Evolutionary conservation across 495 filamentous ascomycete genomes (phyloP), one percentile per base, ranked within the genome.

Genomic region (Aspergillus cavernicola): DNA sequence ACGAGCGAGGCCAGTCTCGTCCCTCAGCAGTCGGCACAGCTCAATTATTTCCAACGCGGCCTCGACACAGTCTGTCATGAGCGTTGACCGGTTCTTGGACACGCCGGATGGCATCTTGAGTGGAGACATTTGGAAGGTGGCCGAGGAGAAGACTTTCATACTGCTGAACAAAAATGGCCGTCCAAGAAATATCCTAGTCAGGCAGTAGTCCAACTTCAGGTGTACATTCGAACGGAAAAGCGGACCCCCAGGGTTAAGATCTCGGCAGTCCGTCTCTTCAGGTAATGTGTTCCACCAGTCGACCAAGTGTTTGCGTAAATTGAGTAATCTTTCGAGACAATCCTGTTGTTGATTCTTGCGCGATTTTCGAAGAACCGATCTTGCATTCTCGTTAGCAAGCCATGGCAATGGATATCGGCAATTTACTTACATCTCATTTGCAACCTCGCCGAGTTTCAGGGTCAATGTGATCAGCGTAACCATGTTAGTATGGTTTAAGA

Each of bases 231-330:
- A 66, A 13, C 76, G 67, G 51, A 77, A 75, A 2, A 72, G 57
- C 11, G 71, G 66, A 11, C 71, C 68, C 8, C 50, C 36, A 2
- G 74, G 67, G 37, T 67, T 72, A 20, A 75, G 58, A 29, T 76
- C 71, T 29, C 68, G 63, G 43, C 72, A 74, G 31, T 65, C 61
- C 1, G 66, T 71, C 45, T 77, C 73, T 49, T 73, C 69, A 11
- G 75, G 74, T 6, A 79, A 53, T n/a, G 67, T 70, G 2, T 67
- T 60, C 76, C 76, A 79, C 76, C 76, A 79, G 39, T 75, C 68
- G 15, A 76, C 58, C 2, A 79, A 62, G 24, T 69, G 53, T 47
- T 74, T 73, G 10, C 74, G 65, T 18, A 76, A 55, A 16, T 58
- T 66, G 28, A 76, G 64, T 9, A 78, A 50, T 26, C 71, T 57